A percentile compares a stretch with the other conserved stretches of the same genome.
These are phyloP conservation scores for Nigrograna mackinnonii DNA, from an alignment of 2,329 filamentous ascomycete species.

Conservation along the genomic window DNA sequence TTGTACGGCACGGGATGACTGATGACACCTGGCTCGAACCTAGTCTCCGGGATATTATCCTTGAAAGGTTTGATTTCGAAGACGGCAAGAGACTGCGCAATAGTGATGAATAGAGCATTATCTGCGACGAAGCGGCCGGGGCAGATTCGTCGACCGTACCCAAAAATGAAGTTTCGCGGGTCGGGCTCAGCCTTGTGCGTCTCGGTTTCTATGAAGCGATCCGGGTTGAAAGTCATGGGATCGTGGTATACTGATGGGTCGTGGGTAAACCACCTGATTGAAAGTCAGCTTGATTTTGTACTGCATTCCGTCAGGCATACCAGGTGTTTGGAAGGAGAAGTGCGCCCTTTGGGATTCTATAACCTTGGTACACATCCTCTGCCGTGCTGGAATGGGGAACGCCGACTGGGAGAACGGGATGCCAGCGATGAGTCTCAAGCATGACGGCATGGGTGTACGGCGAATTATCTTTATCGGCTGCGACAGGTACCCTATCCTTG, in stretches of 20 bases:
- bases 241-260: conserved; percentile 41
- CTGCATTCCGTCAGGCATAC: too few relatives aligned
- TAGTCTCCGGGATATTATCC: conserved; percentile 37
- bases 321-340: conserved; percentile 42
- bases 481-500: conserved; percentile 48
- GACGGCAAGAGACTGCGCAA: conserved; percentile 50
- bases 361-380: conserved; percentile 41
- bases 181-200: conserved; percentile 40
- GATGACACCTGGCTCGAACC: conserved; percentile 41
- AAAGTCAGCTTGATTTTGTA: too few relatives aligned
- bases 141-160: conserved; percentile 49
- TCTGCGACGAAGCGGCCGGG: conserved; percentile 48
- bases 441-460: conserved; percentile 37
- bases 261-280: conserved; percentile 44
- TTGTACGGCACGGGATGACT: conserved; percentile 45
- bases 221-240: conserved; percentile 47
- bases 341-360: conserved; percentile 46
- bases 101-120: conserved; percentile 43
- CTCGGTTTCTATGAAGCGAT: conserved; percentile 42
- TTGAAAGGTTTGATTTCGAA: conserved; percentile 49
- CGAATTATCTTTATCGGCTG: conserved; percentile 50
- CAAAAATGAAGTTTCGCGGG: conserved; percentile 38
- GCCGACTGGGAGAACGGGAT: conserved; percentile 31
- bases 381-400: conserved; percentile 32
- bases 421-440: conserved; percentile 49